Evolutionary conservation across 176 grass and related monocot species (phyloP).

Genomic region (Zoysia pacifica): DNA sequence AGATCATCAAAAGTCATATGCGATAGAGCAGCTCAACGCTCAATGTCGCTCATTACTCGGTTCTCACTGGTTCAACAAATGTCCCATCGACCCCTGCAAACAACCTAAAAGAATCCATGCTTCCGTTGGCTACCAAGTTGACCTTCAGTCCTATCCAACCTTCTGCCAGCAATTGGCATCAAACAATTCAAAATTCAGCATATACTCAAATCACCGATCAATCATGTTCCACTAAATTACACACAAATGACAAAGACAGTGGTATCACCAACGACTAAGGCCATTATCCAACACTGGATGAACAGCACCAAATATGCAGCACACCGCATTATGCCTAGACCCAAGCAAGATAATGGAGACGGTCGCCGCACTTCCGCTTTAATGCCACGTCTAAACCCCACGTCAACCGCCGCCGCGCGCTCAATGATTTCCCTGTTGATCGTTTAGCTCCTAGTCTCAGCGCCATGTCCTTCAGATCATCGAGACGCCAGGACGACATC

Average conservation of each 20-base stretch:
- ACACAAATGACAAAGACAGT: neutral
- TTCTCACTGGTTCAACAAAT: neutral
- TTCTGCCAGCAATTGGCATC: constrained; percentile 20
- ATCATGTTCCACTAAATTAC: neutral
- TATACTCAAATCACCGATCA: constrained; percentile 3
- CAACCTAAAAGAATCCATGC: neutral
- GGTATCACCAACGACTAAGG: neutral
- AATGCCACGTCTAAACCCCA: constrained; percentile 14
- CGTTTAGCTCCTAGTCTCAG: neutral
- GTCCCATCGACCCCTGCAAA: neutral
- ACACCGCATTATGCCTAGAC: neutral
- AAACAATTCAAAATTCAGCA: neutral
- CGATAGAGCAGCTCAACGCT: neutral
- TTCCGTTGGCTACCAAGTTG: constrained; percentile 1
- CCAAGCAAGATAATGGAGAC: constrained; percentile 18
- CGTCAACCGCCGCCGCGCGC: constrained; percentile 14
- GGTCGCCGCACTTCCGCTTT: constrained; percentile 12
- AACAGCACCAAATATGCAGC: neutral
- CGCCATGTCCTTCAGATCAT: constrained; percentile 23
- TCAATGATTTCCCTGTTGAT: constrained; percentile 32
- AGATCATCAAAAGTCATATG: neutral
- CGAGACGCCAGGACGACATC: neutral
- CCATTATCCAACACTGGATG: neutral
- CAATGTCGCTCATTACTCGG: neutral
- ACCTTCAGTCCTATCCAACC: constrained; percentile 14